phyloP scores from a whole-genome alignment of 176 grass and related monocot genomes.

The Triticum turgidum region DNA sequence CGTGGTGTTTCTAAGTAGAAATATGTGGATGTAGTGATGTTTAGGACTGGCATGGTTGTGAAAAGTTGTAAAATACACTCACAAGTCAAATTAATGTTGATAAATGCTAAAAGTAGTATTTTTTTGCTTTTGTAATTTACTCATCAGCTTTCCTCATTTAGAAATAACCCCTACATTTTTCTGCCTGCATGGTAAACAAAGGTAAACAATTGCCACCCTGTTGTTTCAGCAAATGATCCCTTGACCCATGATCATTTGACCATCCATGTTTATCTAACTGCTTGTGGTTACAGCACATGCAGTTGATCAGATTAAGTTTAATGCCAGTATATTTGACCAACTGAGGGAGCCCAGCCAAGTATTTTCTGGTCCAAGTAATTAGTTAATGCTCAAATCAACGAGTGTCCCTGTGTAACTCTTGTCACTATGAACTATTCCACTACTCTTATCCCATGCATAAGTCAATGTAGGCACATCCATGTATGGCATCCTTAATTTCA shows the following conservation, averaged over 20 bases:
- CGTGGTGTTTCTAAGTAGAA: not conserved
- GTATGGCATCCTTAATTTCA: not conserved
- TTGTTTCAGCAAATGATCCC: constrained; percentile 8
- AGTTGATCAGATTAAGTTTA: not conserved
- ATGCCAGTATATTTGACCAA: not conserved
- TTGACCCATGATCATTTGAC: not conserved
- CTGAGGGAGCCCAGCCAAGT: not conserved
- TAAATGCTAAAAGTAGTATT: constrained; percentile 6
- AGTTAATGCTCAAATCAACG: not conserved
- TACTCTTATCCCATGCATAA: not conserved
- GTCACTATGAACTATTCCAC: not conserved
- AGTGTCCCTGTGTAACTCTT: not conserved
- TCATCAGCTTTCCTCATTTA: not conserved
- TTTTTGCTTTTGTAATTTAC: not conserved
- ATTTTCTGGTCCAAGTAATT: not conserved
- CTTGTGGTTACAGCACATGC: not conserved
- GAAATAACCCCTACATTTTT: not conserved
- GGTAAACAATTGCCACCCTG: not conserved
- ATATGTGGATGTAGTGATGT: constrained; percentile 3
- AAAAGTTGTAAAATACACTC: not conserved
- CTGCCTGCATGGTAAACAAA: not conserved
- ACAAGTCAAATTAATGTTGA: not conserved
- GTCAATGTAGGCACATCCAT: not conserved
- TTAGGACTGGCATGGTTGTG: not conserved
- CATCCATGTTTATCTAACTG: constrained; percentile 17